Base-by-base conservation (phyloP, 768 basidiomycete species). In the Dioszegia crocea region DNA sequence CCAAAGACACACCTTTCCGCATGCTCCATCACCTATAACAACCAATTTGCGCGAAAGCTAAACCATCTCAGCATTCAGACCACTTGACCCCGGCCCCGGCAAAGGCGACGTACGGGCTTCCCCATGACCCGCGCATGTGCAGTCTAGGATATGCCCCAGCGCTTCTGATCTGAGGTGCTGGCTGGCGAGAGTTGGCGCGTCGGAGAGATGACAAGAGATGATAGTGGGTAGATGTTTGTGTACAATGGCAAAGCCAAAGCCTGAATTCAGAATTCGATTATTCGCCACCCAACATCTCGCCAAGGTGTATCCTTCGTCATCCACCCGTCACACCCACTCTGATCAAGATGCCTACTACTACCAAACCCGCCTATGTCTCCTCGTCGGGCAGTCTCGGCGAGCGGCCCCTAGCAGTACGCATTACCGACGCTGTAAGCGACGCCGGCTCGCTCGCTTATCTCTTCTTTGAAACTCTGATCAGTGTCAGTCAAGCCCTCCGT, bases 11-110 rank as follows among this genome's bases (percentile, higher is more conserved):
- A 68, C 67, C 70, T 81, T 81, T 31, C 93, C 93, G 70, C 89
- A 92, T 54, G 93, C 93, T 66, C 93, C 93, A 78, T 98, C 93
- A 36, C 93, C 93, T 62, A 92, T 87, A n/a, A 98, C 93, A 26
- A 92, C 88, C 38, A 89, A 80, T 78, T 87, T 86, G 53, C 83
- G 79, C n/a, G 61, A 57, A 17, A 74, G 26, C 74, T 73, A 24
- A n/a, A n/a, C n/a, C n/a, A n/a, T n/a, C n/a, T n/a, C n/a, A n/a
- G n/a, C n/a, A n/a, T n/a, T n/a, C n/a, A n/a, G n/a, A n/a, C n/a
- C n/a, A n/a, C n/a, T n/a, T n/a, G n/a, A n/a, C n/a, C n/a, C n/a
- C n/a, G n/a, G n/a, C n/a, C n/a, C n/a, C n/a, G n/a, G n/a, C n/a
- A n/a, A n/a, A n/a, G n/a, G 41, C 11, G 30, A 36, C 54, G n/a